A percentile compares a stretch with the other conserved stretches of the same genome.
Conservation (phyloP, 1,139 yeast genomes). For the Hanseniaspora sp. region DNA sequence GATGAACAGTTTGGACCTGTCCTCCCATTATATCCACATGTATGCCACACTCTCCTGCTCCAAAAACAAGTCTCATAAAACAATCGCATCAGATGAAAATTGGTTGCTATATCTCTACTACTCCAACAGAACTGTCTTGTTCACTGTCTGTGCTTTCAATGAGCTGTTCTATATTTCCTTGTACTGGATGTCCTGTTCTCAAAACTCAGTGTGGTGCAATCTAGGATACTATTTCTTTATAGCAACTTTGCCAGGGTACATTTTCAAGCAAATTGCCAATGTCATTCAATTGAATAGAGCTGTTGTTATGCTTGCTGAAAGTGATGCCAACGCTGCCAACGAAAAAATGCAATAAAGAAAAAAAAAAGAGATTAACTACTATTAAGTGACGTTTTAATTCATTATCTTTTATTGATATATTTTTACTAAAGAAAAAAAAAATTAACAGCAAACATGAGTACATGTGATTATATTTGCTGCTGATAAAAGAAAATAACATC, state of each 20-base stretch:
- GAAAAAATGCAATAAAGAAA: slow-evolving; percentile 25
- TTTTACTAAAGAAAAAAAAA: too few relatives aligned
- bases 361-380: not conserved
- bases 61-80: slow-evolving; percentile 63
- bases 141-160: slow-evolving; percentile 81
- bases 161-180: slow-evolving; percentile 87
- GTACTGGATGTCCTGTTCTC: slow-evolving; percentile 56
- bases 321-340: slow-evolving; percentile 56
- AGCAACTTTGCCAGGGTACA: slow-evolving; percentile 73
- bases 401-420: too few relatives aligned
- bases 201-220: slow-evolving; percentile 10
- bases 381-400: too few relatives aligned
- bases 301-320: slow-evolving; percentile 63
- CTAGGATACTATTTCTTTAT: slow-evolving; percentile 32
- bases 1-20: slow-evolving; percentile 75
- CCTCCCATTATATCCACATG: slow-evolving; percentile 98
- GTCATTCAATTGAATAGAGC: slow-evolving; percentile 83
- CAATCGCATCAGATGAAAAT: slow-evolving; percentile 53
- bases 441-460: too few relatives aligned
- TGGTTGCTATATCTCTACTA: slow-evolving; percentile 74
- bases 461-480: too few relatives aligned
- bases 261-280: slow-evolving; percentile 83
- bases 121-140: slow-evolving; percentile 71
- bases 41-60: slow-evolving; percentile 82
- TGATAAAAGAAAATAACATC: too few relatives aligned